These are phyloP conservation scores for Paecilomyces sp. DNA, from an alignment of 2,329 filamentous ascomycete species.

Conservation along the genomic window DNA sequence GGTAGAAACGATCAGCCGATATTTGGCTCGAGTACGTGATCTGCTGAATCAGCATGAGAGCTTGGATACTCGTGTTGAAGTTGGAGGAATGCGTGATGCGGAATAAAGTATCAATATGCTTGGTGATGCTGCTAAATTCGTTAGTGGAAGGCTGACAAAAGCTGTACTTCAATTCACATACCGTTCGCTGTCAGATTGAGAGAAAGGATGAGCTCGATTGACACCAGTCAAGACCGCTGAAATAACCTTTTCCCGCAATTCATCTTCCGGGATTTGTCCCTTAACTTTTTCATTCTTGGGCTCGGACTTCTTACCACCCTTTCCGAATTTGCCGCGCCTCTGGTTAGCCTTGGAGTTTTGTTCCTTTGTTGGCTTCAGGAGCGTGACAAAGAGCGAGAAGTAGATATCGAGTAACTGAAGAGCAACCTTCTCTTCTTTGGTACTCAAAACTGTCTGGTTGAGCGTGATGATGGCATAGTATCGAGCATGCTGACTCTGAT, in stretches of 20 bases:
- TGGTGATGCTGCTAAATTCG: constrained; percentile 56
- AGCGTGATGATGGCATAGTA: constrained; percentile 96
- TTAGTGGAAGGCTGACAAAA: constrained; percentile 13
- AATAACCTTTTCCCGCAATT: constrained; percentile 82
- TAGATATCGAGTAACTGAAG: constrained; percentile 81
- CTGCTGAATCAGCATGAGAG: constrained; percentile 90
- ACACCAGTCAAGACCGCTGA: constrained; percentile 89
- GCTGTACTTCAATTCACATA: constrained; percentile 34
- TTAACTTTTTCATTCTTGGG: constrained; percentile 34
- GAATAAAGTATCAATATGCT: constrained; percentile 90
- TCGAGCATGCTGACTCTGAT: constrained; percentile 79
- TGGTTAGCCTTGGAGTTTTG: constrained; percentile 29
- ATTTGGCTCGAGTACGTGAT: constrained; percentile 73
- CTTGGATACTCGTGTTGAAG: constrained; percentile 97
- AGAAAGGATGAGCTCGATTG: constrained; percentile 92
- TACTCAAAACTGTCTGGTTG: constrained; percentile 90
- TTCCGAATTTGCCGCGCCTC: constrained; percentile 30
- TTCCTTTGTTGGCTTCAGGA: constrained; percentile 60
- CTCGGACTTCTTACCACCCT: constrained; percentile 44
- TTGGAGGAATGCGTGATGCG: constrained; percentile 95
- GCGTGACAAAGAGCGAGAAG: constrained; percentile 76
- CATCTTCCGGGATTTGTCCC: constrained; percentile 47
- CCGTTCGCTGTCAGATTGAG: constrained; percentile 68
- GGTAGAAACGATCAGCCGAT: constrained; percentile 84
- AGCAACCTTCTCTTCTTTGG: constrained; percentile 72